Conservation (phyloP, 2,329 filamentous ascomycete species). For the Cladosporium halotolerans region DNA sequence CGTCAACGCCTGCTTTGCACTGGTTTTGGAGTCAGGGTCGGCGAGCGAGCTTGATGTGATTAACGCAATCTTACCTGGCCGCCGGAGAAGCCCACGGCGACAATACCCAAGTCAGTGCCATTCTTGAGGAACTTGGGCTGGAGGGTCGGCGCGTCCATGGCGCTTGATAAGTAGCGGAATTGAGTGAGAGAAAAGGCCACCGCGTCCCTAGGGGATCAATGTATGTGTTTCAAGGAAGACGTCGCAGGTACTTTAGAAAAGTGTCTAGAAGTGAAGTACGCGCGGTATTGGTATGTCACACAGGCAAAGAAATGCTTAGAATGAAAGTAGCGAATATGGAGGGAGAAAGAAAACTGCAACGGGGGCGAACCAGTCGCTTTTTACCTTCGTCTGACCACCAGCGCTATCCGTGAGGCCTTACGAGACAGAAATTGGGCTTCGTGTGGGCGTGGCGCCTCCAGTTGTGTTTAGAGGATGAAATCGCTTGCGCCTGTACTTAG, state of each 20-base stretch:
- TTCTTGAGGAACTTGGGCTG: slow-evolving; percentile 71
- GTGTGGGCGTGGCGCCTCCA: background rate
- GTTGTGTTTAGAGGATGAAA: slow-evolving; percentile 6
- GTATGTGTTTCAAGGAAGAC: background rate
- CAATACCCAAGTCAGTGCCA: slow-evolving; percentile 76
- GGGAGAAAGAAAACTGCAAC: background rate
- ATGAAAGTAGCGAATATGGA: background rate
- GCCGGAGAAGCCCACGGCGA: slow-evolving; percentile 92
- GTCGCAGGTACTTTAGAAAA: background rate
- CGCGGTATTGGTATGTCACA: background rate
- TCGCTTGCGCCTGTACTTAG: slow-evolving; percentile 8
- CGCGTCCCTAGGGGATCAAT: background rate
- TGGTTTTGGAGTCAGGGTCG: slow-evolving; percentile 32
- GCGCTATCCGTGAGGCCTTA: slow-evolving; percentile 8
- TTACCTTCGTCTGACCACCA: slow-evolving; percentile 8
- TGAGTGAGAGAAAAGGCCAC: background rate
- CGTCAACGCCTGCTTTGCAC: slow-evolving; percentile 89
- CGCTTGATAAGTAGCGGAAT: background rate
- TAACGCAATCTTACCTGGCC: slow-evolving; percentile 62
- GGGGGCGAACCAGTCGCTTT: background rate
- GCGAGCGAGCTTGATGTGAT: background rate
- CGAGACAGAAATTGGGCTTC: slow-evolving; percentile 7
- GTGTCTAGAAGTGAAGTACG: background rate
- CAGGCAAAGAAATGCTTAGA: background rate
- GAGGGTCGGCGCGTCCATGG: slow-evolving; percentile 49